phyloP scores from a whole-genome alignment of 164 flowering plant species.

The Magnolia changhungtana region DNA sequence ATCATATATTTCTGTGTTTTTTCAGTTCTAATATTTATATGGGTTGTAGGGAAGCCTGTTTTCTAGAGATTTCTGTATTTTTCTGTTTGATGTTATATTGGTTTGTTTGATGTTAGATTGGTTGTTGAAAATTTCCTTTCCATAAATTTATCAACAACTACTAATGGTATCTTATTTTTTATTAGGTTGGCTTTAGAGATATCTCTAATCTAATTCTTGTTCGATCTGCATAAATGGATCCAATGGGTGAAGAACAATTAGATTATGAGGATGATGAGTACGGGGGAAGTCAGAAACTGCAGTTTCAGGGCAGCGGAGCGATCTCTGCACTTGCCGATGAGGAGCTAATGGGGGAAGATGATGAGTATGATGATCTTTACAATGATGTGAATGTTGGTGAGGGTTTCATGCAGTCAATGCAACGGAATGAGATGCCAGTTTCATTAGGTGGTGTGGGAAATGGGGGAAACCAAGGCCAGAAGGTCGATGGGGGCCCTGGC shows the following conservation, averaged over 20 bases:
- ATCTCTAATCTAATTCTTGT: constrained; percentile 7
- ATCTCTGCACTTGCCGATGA: constrained; percentile 76
- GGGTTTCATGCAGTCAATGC: constrained; percentile 48
- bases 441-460: constrained; percentile 32
- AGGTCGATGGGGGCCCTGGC: constrained; percentile 27
- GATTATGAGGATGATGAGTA: constrained; percentile 77
- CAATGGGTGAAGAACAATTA: constrained; percentile 63
- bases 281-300: constrained; percentile 57
- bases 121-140: not conserved
- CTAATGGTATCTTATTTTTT: not conserved
- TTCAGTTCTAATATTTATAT: not conserved
- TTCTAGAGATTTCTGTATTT: not conserved
- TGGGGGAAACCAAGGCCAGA: constrained; percentile 39
- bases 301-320: constrained; percentile 68
- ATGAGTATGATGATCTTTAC: constrained; percentile 70
- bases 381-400: constrained; percentile 76
- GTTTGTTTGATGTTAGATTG: not conserved
- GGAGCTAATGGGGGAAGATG: constrained; percentile 62
- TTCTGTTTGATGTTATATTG: not conserved
- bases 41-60: not conserved
- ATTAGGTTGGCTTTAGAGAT: constrained; percentile 2
- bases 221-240: constrained; percentile 39
- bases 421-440: constrained; percentile 33
- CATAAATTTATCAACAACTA: not conserved
- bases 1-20: not conserved